These are phyloP conservation scores for Rasamsonia emersonii DNA, from an alignment of 2,329 filamentous ascomycete species.

Conservation along the genomic window DNA sequence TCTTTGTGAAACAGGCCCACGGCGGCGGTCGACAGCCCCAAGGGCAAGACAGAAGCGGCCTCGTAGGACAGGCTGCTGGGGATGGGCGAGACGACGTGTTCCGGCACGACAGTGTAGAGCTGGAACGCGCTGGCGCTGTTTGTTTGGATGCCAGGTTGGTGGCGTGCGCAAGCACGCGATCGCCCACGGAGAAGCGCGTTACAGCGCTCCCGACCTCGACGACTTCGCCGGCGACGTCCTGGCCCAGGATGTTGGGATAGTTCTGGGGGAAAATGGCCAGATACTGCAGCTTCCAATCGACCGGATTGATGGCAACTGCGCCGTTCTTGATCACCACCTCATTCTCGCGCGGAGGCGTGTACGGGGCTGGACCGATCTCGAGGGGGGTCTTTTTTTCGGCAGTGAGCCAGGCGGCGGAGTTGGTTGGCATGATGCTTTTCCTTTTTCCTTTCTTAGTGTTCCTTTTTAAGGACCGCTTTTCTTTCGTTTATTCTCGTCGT, in stretches of 20 bases:
- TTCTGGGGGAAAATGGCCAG: slow-evolving; percentile 14
- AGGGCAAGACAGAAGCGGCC: slow-evolving; percentile 16
- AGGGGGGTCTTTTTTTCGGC: slow-evolving; percentile 8
- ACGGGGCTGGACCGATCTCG: slow-evolving; percentile 7
- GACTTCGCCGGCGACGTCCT: slow-evolving; percentile 18
- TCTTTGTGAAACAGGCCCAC: slow-evolving; percentile 15
- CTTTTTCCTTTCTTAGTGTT: no score
- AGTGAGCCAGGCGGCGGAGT: slow-evolving; percentile 14
- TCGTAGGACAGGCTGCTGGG: slow-evolving; percentile 16
- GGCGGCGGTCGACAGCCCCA: slow-evolving; percentile 16
- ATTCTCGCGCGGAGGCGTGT: slow-evolving; percentile 9
- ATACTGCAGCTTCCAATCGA: slow-evolving; percentile 25
- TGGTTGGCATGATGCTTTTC: slow-evolving; percentile 8
- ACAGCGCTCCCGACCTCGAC: slow-evolving; percentile 8
- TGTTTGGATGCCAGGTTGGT: slow-evolving; percentile 2
- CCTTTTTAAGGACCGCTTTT: no score
- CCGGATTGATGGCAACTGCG: slow-evolving; percentile 16
- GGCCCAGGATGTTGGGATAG: slow-evolving; percentile 15
- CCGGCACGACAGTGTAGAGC: slow-evolving; percentile 5
- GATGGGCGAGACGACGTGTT: slow-evolving; percentile 11
- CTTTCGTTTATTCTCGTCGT: no score
- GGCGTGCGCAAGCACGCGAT: slow-evolving; percentile 16
- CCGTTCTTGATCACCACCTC: slow-evolving; percentile 15
- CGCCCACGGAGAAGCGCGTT: slow-evolving; percentile 13
- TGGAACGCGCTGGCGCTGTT: slow-evolving; percentile 2